Percentiles rank a stretch among this genome's conserved stretches.
Evolutionary conservation across 176 grass and related monocot species (phyloP).

Genomic region (Aegilops umbellulata): DNA sequence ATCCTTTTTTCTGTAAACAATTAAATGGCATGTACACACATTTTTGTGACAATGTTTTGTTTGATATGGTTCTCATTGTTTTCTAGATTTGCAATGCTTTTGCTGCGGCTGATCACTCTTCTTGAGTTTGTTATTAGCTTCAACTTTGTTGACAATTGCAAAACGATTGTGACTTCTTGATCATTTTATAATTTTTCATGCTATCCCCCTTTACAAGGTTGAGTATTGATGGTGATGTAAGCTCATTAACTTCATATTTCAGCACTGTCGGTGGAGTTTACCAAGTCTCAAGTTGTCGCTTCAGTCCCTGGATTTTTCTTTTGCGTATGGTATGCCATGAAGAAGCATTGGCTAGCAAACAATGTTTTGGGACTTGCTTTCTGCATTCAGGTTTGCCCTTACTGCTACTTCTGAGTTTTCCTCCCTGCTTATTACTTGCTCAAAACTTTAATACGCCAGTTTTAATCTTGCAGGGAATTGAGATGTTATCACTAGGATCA

Average conservation of each 20-base stretch:
- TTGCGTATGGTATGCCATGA: conserved; percentile 84
- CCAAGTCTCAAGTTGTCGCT: conserved; percentile 84
- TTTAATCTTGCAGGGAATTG: conserved; percentile 69
- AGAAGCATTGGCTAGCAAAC: conserved; percentile 97
- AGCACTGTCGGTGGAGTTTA: conserved; percentile 94
- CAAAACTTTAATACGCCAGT: neutral
- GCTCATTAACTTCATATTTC: conserved; percentile 39
- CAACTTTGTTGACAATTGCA: neutral
- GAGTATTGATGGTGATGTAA: conserved; percentile 21
- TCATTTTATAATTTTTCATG: neutral
- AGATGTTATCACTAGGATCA: conserved; percentile 96
- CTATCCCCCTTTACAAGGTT: neutral
- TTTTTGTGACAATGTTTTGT: neutral
- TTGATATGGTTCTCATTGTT: neutral
- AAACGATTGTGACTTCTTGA: neutral
- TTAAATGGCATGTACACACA: neutral
- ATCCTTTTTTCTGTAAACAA: neutral
- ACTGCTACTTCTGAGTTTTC: conserved; percentile 13
- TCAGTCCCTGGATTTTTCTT: conserved; percentile 92
- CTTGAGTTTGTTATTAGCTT: neutral
- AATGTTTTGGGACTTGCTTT: conserved; percentile 96
- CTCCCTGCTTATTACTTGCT: neutral
- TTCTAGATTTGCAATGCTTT: neutral
- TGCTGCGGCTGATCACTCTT: neutral
- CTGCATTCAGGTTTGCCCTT: conserved; percentile 80